Evolutionary conservation across 1,284 basidiomycete species (phyloP), one percentile per base, ranked within the genome.

Genomic region (Apiotrichum montevideense): DNA sequence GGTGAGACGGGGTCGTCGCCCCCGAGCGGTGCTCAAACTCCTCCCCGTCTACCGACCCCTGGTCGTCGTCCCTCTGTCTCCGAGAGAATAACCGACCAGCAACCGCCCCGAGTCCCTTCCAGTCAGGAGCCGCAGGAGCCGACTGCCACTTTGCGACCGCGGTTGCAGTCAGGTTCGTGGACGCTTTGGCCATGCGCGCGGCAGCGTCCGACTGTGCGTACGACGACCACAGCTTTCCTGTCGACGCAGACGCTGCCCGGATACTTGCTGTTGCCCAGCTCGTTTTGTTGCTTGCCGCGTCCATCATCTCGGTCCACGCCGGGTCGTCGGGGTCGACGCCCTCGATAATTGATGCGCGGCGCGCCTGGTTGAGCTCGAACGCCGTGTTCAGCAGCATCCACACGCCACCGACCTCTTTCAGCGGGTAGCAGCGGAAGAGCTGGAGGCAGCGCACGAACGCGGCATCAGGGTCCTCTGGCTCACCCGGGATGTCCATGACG

Each of bases 401-500:
- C 1, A 68, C 53, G 3, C 66, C 69, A 10, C 70, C 72, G 13
- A 72, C 63, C 11, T 55, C 34, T 9, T 61, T 47, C 1, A 72
- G 55, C 4, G 68, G 68, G 46, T 71, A 72, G 35, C 58, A 21
- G 33, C 62, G 56, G 33, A 74, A 56, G 33, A 72, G 51, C 43
- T 64, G 55, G 4, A 69, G 57, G 15, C 61, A 62, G n/a, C 62
- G 61, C 3, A 67, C 61, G 39, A 69, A 64, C 33, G 65, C 59
- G 3, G 56, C 59, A 33, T 69, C 66, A 13, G 63, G 58, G 15
- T 64, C 63, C 42, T 67, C 63, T 11, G 56, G 46, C 11, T 56
- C 57, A 8, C 50, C 50, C 0, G 48, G 48, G n/a, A 51, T 15
- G 21, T 57, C 54, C 37, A 55, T 52, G 45, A 51, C 46, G 35